Conservation (phyloP, 352 stramenopile genomes). For the Globisporangium nunn region DNA sequence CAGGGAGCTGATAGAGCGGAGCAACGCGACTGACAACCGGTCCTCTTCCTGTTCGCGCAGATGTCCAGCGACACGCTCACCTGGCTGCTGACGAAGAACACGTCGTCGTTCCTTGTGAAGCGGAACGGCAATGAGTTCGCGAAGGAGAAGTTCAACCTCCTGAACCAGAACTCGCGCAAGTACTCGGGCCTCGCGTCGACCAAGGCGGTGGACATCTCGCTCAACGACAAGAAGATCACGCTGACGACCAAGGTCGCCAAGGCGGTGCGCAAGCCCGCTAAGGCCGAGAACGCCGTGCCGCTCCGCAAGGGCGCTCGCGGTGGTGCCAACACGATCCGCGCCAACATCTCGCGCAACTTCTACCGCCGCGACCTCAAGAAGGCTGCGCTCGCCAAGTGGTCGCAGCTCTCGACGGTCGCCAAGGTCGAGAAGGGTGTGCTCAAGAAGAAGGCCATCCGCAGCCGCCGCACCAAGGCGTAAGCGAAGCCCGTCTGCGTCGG, state of each 20-base stretch:
- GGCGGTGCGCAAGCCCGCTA: conserved; percentile 57
- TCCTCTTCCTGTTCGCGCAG: conserved; percentile 17
- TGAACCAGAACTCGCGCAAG: conserved; percentile 94
- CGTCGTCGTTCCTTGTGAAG: conserved; percentile 96
- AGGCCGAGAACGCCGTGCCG: conserved; percentile 62
- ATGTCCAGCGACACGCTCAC: conserved; percentile 92
- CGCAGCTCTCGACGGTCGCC: conserved; percentile 76
- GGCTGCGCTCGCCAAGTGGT: conserved; percentile 80
- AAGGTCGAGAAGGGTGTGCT: conserved; percentile 88
- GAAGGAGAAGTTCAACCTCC: conserved; percentile 94
- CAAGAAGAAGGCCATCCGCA: conserved; percentile 79
- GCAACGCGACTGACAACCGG: neutral
- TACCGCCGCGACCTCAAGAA: conserved; percentile 86
- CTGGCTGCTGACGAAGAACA: conserved; percentile 95
- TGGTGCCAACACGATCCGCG: conserved; percentile 80
- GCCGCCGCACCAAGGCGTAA: conserved; percentile 76
- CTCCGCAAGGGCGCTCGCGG: conserved; percentile 81
- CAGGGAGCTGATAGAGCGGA: neutral
- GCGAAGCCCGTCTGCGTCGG: conserved; percentile 11
- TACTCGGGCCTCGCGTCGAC: conserved; percentile 93
- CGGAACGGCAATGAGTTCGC: conserved; percentile 87
- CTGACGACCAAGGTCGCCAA: conserved; percentile 82
- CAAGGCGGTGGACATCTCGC: conserved; percentile 90
- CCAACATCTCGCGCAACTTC: conserved; percentile 86
- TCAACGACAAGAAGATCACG: conserved; percentile 84